Conservation (phyloP, 1,284 basidiomycete species). For the Cryptococcus sp. region DNA sequence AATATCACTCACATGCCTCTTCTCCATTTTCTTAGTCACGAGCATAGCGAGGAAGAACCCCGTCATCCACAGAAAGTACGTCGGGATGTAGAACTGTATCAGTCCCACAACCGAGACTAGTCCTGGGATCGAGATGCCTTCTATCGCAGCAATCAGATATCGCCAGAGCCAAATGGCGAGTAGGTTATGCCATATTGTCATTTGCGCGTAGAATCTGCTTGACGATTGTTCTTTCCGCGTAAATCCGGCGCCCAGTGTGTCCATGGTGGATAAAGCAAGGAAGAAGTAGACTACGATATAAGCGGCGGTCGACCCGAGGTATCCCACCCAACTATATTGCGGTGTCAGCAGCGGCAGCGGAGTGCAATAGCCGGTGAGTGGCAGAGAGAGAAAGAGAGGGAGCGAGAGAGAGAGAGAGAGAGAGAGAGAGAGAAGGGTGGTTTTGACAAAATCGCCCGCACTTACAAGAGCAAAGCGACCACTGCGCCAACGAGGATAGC, state of each 20-base stretch:
- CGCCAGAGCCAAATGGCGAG: constrained; percentile 45
- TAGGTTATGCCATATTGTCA: constrained; percentile 38
- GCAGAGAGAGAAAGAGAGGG: no score
- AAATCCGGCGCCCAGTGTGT: constrained; percentile 20
- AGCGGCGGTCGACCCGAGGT: constrained; percentile 27
- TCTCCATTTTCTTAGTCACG: constrained; percentile 33
- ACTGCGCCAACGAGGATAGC: not conserved
- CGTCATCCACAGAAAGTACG: constrained; percentile 42
- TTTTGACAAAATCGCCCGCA: constrained; percentile 18
- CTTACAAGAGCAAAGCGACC: not conserved
- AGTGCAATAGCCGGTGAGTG: not conserved
- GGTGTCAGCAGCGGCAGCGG: not conserved
- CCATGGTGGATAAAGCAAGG: constrained; percentile 31
- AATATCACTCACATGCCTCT: constrained; percentile 25
- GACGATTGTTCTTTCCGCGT: constrained; percentile 12
- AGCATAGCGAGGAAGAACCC: constrained; percentile 37
- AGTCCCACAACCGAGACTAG: constrained; percentile 29
- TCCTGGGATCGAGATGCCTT: constrained; percentile 32
- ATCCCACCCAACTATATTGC: constrained; percentile 34
- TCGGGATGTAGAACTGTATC: constrained; percentile 34
- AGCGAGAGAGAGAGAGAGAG: no score
- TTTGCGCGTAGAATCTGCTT: constrained; percentile 24
- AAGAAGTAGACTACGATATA: constrained; percentile 30
- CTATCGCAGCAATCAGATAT: constrained; percentile 31
- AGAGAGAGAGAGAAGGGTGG: not conserved